phyloP scores from a whole-genome alignment of 2,329 filamentous ascomycete species.

The Phaeophleospora eucalypticola region DNA sequence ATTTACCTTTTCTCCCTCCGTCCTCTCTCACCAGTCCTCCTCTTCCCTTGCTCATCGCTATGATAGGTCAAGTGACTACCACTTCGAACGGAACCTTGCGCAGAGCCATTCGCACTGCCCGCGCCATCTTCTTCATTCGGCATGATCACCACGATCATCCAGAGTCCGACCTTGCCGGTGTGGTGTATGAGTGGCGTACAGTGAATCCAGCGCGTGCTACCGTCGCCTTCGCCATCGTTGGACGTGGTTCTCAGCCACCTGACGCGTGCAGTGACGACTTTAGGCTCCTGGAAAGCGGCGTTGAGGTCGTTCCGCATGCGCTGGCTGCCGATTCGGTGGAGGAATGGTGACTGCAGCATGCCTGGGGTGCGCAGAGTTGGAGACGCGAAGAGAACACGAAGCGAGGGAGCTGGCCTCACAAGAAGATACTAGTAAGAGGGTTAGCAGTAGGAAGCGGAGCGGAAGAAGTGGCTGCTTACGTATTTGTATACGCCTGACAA shows the following conservation, averaged over 20 bases:
- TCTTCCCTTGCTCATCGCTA: no score
- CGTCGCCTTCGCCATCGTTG: slow-evolving; percentile 7
- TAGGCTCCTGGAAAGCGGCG: slow-evolving; percentile 6
- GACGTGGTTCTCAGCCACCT: slow-evolving; percentile 1
- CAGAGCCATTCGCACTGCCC: no score
- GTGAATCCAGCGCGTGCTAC: slow-evolving; percentile 6
- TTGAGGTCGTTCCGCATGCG: slow-evolving; percentile 9
- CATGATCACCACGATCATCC: slow-evolving; percentile 16
- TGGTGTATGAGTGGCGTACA: slow-evolving; percentile 12
- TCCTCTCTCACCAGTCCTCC: no score
- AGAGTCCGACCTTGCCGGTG: slow-evolving; percentile 47
- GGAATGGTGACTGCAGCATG: slow-evolving; percentile 7
- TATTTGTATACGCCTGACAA: slow-evolving; percentile 15
- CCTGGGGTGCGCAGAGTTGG: slow-evolving; percentile 6
- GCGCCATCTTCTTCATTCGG: slow-evolving; percentile 12
- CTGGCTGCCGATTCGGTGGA: slow-evolving; percentile 7
- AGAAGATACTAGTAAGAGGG: no score
- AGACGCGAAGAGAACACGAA: slow-evolving; percentile 9
- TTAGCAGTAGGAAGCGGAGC: not conserved
- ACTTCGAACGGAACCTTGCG: no score
- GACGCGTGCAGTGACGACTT: slow-evolving; percentile 9
- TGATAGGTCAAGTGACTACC: no score
- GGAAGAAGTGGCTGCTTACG: slow-evolving; percentile 4
- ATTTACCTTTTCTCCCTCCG: no score
- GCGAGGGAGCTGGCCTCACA: slow-evolving; percentile 7